These are phyloP conservation scores for Dipteronia dyeriana DNA, from an alignment of 345 rosid genomes.

Conservation along the genomic window DNA sequence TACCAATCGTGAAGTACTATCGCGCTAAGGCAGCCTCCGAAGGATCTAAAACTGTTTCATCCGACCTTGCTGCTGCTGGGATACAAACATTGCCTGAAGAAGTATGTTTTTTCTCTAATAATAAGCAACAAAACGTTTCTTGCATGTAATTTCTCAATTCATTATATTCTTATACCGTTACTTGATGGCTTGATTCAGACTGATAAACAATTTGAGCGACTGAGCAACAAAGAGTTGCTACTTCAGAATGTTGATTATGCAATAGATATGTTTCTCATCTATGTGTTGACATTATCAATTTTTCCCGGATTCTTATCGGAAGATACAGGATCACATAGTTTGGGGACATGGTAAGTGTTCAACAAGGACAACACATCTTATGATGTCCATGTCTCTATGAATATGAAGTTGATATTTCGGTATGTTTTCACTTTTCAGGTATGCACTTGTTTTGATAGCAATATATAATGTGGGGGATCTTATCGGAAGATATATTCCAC, in stretches of 20 bases:
- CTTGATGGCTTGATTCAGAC: too few species aligned
- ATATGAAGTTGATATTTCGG: too few species aligned
- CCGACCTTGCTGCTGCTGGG: slow-evolving; percentile 90
- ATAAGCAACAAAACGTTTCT: too few species aligned
- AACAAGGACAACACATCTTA: too few species aligned
- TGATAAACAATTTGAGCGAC: background rate
- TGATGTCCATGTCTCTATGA: too few species aligned
- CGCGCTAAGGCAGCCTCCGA: slow-evolving; percentile 80
- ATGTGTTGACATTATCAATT: slow-evolving; percentile 68
- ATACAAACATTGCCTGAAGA: slow-evolving; percentile 40
- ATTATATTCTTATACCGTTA: too few species aligned
- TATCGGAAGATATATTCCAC: slow-evolving; percentile 64
- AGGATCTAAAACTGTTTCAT: slow-evolving; percentile 80
- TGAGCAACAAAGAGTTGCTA: slow-evolving; percentile 41
- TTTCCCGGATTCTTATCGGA: slow-evolving; percentile 85
- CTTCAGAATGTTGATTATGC: slow-evolving; percentile 63
- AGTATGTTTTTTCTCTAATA: too few species aligned
- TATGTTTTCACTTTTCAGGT: slow-evolving; percentile 35
- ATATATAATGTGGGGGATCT: slow-evolving; percentile 69
- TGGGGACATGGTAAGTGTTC: slow-evolving; percentile 55
- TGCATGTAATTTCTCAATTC: too few species aligned
- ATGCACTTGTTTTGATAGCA: slow-evolving; percentile 65
- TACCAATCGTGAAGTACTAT: slow-evolving; percentile 79
- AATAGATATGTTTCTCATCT: slow-evolving; percentile 60
- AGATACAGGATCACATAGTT: slow-evolving; percentile 64